These are phyloP conservation scores for Aegilops sharonensis DNA, from an alignment of 176 grass and related monocot species.

Conservation along the genomic window DNA sequence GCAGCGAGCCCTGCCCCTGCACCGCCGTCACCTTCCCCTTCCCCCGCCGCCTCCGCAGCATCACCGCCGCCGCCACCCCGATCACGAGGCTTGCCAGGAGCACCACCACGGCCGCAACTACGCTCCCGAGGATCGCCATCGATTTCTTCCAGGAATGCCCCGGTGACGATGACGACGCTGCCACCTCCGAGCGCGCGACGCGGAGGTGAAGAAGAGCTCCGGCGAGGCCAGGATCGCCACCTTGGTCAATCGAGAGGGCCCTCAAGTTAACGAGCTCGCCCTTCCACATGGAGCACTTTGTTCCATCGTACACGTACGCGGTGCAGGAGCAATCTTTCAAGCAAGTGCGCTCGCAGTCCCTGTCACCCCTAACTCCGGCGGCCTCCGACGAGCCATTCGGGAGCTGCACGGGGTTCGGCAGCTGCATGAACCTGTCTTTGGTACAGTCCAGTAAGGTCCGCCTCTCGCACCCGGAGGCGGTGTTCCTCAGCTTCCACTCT, in stretches of 20 bases:
- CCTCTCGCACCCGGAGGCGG: conserved; percentile 39
- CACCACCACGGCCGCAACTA: conserved; percentile 22
- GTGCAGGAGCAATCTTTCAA: conserved; percentile 38
- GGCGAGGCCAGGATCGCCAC: background rate
- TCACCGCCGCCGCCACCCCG: background rate
- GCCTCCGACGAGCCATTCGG: conserved; percentile 22
- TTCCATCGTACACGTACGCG: conserved; percentile 31
- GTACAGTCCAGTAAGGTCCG: conserved; percentile 15
- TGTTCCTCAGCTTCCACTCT: conserved; percentile 35
- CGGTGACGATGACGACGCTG: background rate
- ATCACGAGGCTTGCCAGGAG: conserved; percentile 27
- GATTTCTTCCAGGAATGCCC: conserved; percentile 41
- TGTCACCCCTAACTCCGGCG: conserved; percentile 22
- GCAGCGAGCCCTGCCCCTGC: conserved; percentile 45
- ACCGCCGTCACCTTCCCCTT: conserved; percentile 43
- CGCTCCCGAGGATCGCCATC: conserved; percentile 27
- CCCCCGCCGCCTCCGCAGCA: conserved; percentile 28
- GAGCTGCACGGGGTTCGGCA: conserved; percentile 32
- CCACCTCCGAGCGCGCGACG: conserved; percentile 38
- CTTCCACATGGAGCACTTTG: conserved; percentile 36
- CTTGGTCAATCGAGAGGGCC: conserved; percentile 1
- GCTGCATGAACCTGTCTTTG: conserved; percentile 36
- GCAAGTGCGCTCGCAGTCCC: conserved; percentile 38
- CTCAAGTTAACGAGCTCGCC: conserved; percentile 34
- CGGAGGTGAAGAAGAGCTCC: conserved; percentile 32